Conservation (phyloP, 371 early-diverging fungal genomes). For the Rhizopus delemar region DNA sequence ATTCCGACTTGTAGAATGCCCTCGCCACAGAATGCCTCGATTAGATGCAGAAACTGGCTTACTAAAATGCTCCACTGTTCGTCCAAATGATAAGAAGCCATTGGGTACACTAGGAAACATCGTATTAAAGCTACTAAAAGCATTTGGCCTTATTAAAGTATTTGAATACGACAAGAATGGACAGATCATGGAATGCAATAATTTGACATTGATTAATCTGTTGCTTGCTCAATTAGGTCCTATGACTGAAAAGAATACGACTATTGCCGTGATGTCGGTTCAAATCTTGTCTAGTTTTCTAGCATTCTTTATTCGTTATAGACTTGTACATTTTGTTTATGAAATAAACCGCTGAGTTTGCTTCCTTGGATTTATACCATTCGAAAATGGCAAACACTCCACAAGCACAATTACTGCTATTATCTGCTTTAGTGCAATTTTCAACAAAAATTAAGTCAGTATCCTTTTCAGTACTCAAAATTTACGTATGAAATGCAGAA, state of each 20-base stretch:
- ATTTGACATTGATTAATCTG: conserved; percentile 91
- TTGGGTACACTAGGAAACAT: conserved; percentile 36
- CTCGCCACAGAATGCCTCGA: conserved; percentile 94
- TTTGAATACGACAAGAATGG: conserved; percentile 64
- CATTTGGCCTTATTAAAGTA: conserved; percentile 49
- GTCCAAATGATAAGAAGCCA: conserved; percentile 35
- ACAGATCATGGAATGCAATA: conserved; percentile 66
- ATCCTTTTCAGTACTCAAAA: neutral
- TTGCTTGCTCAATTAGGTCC: conserved; percentile 78
- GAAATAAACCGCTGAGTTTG: conserved; percentile 17
- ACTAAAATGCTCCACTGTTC: conserved; percentile 48
- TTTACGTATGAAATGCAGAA: neutral
- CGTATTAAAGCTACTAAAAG: conserved; percentile 39
- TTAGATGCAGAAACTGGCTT: conserved; percentile 56
- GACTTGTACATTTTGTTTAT: conserved; percentile 77
- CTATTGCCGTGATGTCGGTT: conserved; percentile 58
- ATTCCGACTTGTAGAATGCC: conserved; percentile 93
- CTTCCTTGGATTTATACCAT: conserved; percentile 2
- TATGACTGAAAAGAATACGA: conserved; percentile 69
- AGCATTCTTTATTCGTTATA: conserved; percentile 80
- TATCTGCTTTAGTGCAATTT: too few relatives aligned
- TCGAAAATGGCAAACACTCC: neutral
- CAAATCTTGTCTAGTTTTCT: conserved; percentile 65
- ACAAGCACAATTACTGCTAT: too few relatives aligned
- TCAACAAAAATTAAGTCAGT: too few relatives aligned